Percentiles rank a stretch among this genome's conserved stretches.
Conservation (phyloP, 495 filamentous ascomycete species). For the Astrothelium subdiscretum region DNA sequence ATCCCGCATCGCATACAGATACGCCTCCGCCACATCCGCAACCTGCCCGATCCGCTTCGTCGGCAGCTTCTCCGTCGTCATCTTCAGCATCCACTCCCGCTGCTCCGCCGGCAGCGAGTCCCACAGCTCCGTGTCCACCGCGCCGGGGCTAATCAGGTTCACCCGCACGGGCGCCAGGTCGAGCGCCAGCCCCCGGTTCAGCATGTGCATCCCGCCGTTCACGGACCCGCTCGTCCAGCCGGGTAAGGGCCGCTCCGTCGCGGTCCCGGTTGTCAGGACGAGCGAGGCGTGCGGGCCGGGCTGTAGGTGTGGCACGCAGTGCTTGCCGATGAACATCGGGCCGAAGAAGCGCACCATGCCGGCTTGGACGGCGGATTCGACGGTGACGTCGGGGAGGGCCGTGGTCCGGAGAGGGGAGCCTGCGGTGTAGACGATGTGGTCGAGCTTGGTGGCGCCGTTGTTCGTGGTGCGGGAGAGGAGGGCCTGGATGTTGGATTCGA, state of each 20-base stretch:
- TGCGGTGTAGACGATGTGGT: constrained; percentile 29
- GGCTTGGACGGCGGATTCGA: constrained; percentile 13
- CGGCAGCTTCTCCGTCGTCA: constrained; percentile 28
- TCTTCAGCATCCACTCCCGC: constrained; percentile 10
- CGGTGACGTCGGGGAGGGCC: constrained; percentile 6
- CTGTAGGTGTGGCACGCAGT: constrained; percentile 14
- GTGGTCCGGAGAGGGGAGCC: constrained; percentile 20
- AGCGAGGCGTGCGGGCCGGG: constrained; percentile 13
- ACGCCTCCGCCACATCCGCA: constrained; percentile 27
- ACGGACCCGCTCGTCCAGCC: constrained; percentile 15
- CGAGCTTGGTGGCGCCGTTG: constrained; percentile 13
- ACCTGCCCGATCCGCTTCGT: constrained; percentile 15
- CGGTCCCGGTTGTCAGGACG: constrained; percentile 24
- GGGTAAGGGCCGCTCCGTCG: constrained; percentile 17
- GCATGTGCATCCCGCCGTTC: constrained; percentile 20
- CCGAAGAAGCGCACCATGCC: constrained; percentile 27
- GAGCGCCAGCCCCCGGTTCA: constrained; percentile 22
- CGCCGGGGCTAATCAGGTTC: constrained; percentile 25
- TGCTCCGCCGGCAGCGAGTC: constrained; percentile 11
- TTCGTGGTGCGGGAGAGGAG: background rate
- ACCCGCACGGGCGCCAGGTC: constrained; percentile 27
- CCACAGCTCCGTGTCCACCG: constrained; percentile 27
- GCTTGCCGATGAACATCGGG: constrained; percentile 23
- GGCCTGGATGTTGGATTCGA: constrained; percentile 14
- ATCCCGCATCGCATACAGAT: constrained; percentile 24